These are phyloP conservation scores for Trichomonas vaginalis DNA, from an alignment of 208 protist species.

Conservation along the genomic window DNA sequence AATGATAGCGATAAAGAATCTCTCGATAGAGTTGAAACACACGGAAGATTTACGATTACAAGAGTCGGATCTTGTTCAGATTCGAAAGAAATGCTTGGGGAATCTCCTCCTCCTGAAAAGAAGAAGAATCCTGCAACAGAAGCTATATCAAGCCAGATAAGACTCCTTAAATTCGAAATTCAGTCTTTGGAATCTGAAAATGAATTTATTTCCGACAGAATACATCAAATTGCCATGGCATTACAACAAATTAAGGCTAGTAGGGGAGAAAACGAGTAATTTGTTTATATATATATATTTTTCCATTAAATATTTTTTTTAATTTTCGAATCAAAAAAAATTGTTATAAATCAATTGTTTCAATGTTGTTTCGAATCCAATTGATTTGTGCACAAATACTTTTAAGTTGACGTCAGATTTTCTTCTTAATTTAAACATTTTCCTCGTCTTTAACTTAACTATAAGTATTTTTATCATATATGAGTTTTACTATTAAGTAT, in stretches of 20 bases:
- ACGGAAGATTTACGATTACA: background rate
- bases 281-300: no score
- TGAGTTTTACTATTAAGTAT: no score
- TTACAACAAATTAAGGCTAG: background rate
- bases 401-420: no score
- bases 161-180: background rate
- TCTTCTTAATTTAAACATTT: no score
- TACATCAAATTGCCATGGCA: background rate
- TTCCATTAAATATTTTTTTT: no score
- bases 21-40: background rate
- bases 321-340: no score
- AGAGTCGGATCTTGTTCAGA: background rate
- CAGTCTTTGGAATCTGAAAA: background rate
- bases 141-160: background rate
- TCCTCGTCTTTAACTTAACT: no score
- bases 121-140: background rate
- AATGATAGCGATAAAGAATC: no score
- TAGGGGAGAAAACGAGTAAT: background rate
- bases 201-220: background rate
- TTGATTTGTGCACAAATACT: no score
- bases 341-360: no score
- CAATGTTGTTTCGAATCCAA: no score
- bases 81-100: background rate
- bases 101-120: background rate
- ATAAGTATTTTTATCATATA: no score